Evolutionary conservation across 169 alveolate species (phyloP), one percentile per base, ranked within the genome.

Genomic region (Cryptosporidium ubiquitum): DNA sequence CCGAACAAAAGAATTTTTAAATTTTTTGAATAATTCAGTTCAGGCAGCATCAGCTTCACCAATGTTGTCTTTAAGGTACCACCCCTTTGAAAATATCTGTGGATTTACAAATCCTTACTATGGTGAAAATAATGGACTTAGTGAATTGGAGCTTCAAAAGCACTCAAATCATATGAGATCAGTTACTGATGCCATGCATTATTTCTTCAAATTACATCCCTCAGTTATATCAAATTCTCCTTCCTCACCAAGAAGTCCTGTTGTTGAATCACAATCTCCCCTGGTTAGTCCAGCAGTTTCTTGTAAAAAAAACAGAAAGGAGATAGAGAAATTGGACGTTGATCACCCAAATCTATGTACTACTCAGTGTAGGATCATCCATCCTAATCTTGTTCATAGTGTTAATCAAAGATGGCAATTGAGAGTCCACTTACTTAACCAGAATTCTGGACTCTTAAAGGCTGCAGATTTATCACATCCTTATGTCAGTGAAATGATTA

Each of bases 111-210:
- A 79, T 64, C 89, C 89, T 5, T 79, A 79, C 10, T 79, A 42
- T 64, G 74, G 79, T 0, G 89, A 79, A 64, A 79, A 79, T 49
- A 58, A 79, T 20, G 74, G 68, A 20, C 49, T 79, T 3, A 61
- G 68, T 6, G 89, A 79, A n/a, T 1, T 26, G 29, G 89, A 79
- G 44, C 61, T 79, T 20, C 23, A 61, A 47, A 61, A 57, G 18
- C 89, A 79, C 23, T 40, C 89, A 10, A 79, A 79, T 31, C 89
- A 79, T 40, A 79, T 79, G 89, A 79, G 89, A 79, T 79, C 89
- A 18, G 89, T 79, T 33, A 64, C 79, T 2, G 89, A 79, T 20
- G 89, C 89, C n/a, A 61, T 79, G 75, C 89, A 79, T 18, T 79
- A 61, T 4, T 79, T 79, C 69, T 79, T 61, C 23, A 29, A 37